A percentile compares a stretch with the other conserved stretches of the same genome.
phyloP scores from a whole-genome alignment of 2,329 filamentous ascomycete species.

The Scedosporium aurantiacum region DNA sequence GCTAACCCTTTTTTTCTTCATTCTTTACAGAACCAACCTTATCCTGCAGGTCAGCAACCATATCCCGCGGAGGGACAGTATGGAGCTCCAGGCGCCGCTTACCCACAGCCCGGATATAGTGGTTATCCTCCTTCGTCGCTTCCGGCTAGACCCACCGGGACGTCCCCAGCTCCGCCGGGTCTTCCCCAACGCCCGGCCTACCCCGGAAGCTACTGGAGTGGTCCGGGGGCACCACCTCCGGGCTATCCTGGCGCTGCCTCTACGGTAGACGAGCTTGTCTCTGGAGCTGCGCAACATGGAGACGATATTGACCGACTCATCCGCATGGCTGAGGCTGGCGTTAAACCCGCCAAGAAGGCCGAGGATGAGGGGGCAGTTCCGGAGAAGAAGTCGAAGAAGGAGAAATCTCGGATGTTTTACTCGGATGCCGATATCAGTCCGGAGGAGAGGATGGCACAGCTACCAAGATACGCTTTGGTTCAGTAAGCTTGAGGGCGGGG shows the following conservation, averaged over 20 bases:
- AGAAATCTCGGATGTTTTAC: conserved; percentile 67
- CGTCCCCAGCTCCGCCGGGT: conserved; percentile 24
- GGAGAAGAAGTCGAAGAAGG: conserved; percentile 58
- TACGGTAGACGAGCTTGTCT: conserved; percentile 6
- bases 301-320: conserved; percentile 58
- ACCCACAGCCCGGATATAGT: conserved; percentile 5
- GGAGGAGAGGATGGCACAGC: conserved; percentile 77
- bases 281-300: conserved; percentile 21
- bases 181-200: conserved; percentile 33
- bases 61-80: neutral
- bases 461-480: conserved; percentile 64
- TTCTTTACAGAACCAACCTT: conserved; percentile 9
- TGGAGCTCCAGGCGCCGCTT: conserved; percentile 15
- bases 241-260: conserved; percentile 23
- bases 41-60: neutral
- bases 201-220: conserved; percentile 19
- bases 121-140: conserved; percentile 29
- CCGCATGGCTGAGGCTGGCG: conserved; percentile 51
- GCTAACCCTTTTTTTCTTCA: conserved; percentile 23
- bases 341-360: conserved; percentile 34
- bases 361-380: conserved; percentile 25
- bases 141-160: conserved; percentile 32
- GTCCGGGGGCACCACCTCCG: conserved; percentile 14
- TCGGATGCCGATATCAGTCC: conserved; percentile 69
- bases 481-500: conserved; percentile 19